Percentiles rank a stretch among this genome's conserved stretches.
Conservation (phyloP, 176 grass and related monocot species). For the Hyparrhenia diplandra region DNA sequence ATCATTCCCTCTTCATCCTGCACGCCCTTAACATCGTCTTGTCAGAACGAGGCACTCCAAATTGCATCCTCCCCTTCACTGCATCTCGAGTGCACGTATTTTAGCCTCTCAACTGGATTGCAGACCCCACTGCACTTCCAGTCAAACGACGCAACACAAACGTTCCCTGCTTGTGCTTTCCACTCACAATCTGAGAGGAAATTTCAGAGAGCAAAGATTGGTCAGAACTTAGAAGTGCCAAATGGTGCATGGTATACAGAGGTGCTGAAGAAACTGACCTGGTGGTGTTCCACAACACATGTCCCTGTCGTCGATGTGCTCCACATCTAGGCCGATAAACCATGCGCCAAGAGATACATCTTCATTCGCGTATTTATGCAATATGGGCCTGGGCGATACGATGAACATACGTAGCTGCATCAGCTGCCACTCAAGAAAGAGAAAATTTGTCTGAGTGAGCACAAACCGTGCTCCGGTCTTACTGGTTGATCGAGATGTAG, state of each 20-base stretch:
- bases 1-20: conserved; percentile 3
- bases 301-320: conserved; percentile 78
- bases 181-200: conserved; percentile 71
- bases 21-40: background rate
- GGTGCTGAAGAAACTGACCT: conserved; percentile 43
- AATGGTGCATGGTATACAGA: background rate
- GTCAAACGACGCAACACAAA: conserved; percentile 82
- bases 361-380: conserved; percentile 93
- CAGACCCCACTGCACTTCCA: conserved; percentile 96
- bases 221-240: background rate
- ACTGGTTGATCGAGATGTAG: conserved; percentile 95
- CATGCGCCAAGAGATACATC: conserved; percentile 81
- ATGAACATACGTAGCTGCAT: background rate
- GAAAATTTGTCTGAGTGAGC: background rate
- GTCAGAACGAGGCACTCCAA: conserved; percentile 74
- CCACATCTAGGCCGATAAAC: conserved; percentile 92
- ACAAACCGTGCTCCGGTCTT: background rate
- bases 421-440: conserved; percentile 8
- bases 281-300: conserved; percentile 90
- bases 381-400: conserved; percentile 52
- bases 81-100: conserved; percentile 67
- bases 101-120: conserved; percentile 81
- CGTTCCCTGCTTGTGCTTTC: conserved; percentile 79
- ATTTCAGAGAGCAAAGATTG: conserved; percentile 12
- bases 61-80: conserved; percentile 79